Evolutionary conservation across 2,329 filamentous ascomycete species (phyloP).

Genomic region (Aureobasidium sp.): DNA sequence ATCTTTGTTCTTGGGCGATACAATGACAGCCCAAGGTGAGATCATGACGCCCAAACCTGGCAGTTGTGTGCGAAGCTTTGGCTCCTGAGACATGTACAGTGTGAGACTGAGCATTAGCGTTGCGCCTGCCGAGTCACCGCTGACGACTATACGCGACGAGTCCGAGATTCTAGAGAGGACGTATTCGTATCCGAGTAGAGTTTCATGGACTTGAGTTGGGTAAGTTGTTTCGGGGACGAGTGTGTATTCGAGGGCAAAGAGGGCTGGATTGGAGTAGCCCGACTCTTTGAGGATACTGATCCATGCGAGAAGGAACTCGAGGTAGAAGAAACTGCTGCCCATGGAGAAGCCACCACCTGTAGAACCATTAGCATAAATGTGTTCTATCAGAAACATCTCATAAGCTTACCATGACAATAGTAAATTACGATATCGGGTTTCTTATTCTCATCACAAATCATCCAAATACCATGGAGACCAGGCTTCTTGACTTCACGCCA

Average conservation of each 20-base stretch:
- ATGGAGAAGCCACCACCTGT: slow-evolving; percentile 73
- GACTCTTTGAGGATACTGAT: slow-evolving; percentile 55
- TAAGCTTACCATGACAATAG: slow-evolving; percentile 63
- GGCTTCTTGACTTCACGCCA: slow-evolving; percentile 52
- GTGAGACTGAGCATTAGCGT: slow-evolving; percentile 67
- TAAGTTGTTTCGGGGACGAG: slow-evolving; percentile 68
- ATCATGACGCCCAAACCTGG: slow-evolving; percentile 64
- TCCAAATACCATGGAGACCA: slow-evolving; percentile 56
- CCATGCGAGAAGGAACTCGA: slow-evolving; percentile 74
- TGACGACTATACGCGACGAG: slow-evolving; percentile 59
- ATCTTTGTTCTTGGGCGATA: slow-evolving; percentile 59
- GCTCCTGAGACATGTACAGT: slow-evolving; percentile 53
- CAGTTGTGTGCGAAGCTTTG: slow-evolving; percentile 36
- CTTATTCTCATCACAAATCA: slow-evolving; percentile 52
- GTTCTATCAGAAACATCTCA: not conserved
- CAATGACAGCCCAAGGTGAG: slow-evolving; percentile 71
- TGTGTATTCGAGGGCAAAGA: slow-evolving; percentile 75
- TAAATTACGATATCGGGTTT: slow-evolving; percentile 72
- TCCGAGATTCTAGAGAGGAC: slow-evolving; percentile 53
- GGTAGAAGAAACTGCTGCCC: slow-evolving; percentile 76
- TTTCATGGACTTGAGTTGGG: slow-evolving; percentile 66
- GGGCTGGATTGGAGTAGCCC: slow-evolving; percentile 66
- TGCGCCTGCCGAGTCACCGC: slow-evolving; percentile 73
- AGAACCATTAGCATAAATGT: not conserved
- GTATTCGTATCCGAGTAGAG: slow-evolving; percentile 63